Base-by-base conservation (phyloP, 495 filamentous ascomycete genomes). In the Talaromyces proteolyticus region DNA sequence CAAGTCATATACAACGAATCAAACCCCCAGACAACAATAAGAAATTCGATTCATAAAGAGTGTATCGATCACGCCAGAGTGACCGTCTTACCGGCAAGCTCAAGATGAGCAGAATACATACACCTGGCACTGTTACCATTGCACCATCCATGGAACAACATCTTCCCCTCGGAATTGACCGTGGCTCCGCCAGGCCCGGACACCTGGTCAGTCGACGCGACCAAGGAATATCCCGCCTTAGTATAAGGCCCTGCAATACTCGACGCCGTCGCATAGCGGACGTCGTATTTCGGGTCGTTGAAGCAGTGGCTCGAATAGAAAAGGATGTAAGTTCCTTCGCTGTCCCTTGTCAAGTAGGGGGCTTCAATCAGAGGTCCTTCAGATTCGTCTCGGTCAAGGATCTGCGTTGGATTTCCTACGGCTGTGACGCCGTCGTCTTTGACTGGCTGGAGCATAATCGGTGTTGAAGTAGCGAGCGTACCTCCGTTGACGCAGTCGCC, bases 311-410 rank as follows among this genome's bases (percentile, higher is more conserved):
- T 75, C 44, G 79, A 82, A 60, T 80, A 87, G 49, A 84, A 84
- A 3, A 87, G 63, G 49, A 78, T 71, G 59, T 80, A 85, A 17
- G 63, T 71, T n/a, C 70, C 70, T 38, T 69, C 68, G 23, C 53
- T 62, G 14, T 67, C 56, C 48, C 67, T 62, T 4, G 78, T 61
- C 40, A 86, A 50, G 20, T 69, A 68, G 2, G 82, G 84, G 14
- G 81, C 84, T 61, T 87, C 82, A 12, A 86, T 74, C 1, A 85
- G 62, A 4, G 79, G 79, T 0, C 80, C 81, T 55, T 85, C 84
- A 17, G 53, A 59, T 24, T 72, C 68, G 6, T 57, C 69, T 18
- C 82, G 75, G 52, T 81, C 76, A 10, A 86, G 62, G 12, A 87
- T 67, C 58, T 70, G 53, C 22, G 80, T 66, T 0, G 77, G 54